Conservation (phyloP, 2,329 filamentous ascomycete species). For the Neofusicoccum sp. region DNA sequence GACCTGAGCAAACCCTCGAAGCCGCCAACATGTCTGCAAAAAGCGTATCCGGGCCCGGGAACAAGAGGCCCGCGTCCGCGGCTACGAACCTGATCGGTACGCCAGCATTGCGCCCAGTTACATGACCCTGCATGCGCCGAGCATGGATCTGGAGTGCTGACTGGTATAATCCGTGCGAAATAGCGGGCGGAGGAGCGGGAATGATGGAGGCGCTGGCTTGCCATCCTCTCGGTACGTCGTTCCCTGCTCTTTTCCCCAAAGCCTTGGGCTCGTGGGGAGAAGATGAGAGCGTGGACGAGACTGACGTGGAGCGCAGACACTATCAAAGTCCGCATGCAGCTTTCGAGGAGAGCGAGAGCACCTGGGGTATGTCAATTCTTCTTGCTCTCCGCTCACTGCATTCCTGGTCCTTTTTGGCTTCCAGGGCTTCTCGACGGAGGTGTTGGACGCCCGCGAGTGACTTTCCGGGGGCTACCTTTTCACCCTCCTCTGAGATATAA, state of each 20-base stretch:
- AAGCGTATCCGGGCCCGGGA: constrained; percentile 53
- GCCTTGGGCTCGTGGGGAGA: background rate
- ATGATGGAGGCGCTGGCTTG: constrained; percentile 99
- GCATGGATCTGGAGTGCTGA: background rate
- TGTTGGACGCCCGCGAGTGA: too few relatives aligned
- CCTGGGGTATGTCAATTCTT: constrained; percentile 62
- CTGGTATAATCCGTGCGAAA: constrained; percentile 17
- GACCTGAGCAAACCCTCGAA: background rate
- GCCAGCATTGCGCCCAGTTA: constrained; percentile 27
- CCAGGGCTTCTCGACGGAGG: too few relatives aligned
- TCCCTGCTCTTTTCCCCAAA: background rate
- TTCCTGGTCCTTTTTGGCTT: too few relatives aligned
- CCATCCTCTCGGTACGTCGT: constrained; percentile 78
- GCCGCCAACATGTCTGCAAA: constrained; percentile 57
- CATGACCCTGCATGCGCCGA: background rate
- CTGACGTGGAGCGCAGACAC: constrained; percentile 63
- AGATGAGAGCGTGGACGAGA: background rate
- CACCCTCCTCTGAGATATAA: too few relatives aligned
- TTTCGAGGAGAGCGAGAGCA: constrained; percentile 78
- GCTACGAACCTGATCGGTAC: constrained; percentile 89
- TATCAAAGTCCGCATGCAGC: constrained; percentile 99
- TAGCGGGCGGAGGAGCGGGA: constrained; percentile 92
- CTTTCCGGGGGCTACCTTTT: too few relatives aligned
- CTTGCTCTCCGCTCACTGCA: too few relatives aligned
- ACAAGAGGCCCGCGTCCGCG: constrained; percentile 77